Evolutionary conservation across 2,329 filamentous ascomycete species (phyloP).

Genomic region (Ceratocystis diversiconidia): DNA sequence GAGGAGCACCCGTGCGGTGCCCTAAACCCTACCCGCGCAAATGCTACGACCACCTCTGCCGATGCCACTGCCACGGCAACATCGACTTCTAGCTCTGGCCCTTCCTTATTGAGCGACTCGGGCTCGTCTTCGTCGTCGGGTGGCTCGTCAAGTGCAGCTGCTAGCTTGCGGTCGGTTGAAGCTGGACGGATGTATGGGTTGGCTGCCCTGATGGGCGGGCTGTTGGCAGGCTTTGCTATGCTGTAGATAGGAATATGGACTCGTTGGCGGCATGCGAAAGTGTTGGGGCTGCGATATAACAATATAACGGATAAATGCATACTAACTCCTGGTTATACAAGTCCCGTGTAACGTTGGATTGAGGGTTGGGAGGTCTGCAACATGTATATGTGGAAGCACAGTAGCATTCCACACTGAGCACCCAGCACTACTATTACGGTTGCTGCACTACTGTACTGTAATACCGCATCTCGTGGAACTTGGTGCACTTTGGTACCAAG

Average conservation of each 20-base stretch:
- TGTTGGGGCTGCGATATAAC: neutral
- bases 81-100: neutral
- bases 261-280: neutral
- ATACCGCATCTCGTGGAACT: too few relatives aligned
- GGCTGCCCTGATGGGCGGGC: slow-evolving; percentile 26
- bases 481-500: too few relatives aligned
- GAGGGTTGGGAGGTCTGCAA: neutral
- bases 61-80: slow-evolving; percentile 26
- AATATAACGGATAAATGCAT: neutral
- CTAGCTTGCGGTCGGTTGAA: slow-evolving; percentile 22
- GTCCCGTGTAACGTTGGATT: neutral
- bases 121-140: slow-evolving; percentile 17
- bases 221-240: slow-evolving; percentile 31
- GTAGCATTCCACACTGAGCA: neutral
- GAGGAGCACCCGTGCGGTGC: slow-evolving; percentile 61
- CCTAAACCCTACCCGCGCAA: slow-evolving; percentile 44
- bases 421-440: neutral
- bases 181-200: slow-evolving; percentile 28
- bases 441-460: too few relatives aligned
- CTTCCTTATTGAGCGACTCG: slow-evolving; percentile 14
- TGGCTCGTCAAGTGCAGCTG: slow-evolving; percentile 13
- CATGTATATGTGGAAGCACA: neutral
- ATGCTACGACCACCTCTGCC: slow-evolving; percentile 34
- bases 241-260: slow-evolving; percentile 22
- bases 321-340: neutral